These are phyloP conservation scores for Cucurbita moschata DNA, from an alignment of 306 rosid genomes.

Conservation along the genomic window DNA sequence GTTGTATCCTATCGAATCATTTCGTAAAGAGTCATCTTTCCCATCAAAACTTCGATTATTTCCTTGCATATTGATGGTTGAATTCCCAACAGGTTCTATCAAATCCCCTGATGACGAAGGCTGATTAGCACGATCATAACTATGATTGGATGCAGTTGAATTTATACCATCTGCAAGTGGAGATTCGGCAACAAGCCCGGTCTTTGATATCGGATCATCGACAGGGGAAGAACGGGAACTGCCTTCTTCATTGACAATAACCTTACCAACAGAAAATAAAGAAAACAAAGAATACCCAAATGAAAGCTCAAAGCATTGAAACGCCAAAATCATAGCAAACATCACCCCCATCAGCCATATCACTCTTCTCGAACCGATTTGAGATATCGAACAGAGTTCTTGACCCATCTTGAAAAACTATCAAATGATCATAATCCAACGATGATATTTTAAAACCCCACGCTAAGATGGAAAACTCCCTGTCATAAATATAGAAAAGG, in stretches of 20 bases:
- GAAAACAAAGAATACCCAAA: conserved; percentile 22
- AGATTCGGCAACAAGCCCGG: conserved; percentile 6
- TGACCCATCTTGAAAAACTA: conserved; percentile 39
- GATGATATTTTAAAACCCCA: no score
- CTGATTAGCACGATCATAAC: neutral
- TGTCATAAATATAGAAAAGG: no score
- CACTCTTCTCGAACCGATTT: conserved; percentile 32
- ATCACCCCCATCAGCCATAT: conserved; percentile 33
- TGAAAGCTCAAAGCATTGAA: conserved; percentile 44
- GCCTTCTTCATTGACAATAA: conserved; percentile 10
- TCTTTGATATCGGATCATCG: conserved; percentile 13
- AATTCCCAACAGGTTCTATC: conserved; percentile 17
- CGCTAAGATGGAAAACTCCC: no score
- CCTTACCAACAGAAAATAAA: conserved; percentile 22
- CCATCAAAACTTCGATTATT: conserved; percentile 6
- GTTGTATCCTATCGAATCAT: conserved; percentile 5
- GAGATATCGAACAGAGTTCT: conserved; percentile 24
- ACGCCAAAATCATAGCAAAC: conserved; percentile 33
- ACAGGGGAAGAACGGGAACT: conserved; percentile 13
- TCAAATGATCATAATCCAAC: no score
- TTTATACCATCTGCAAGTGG: conserved; percentile 18
- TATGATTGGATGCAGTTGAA: conserved; percentile 6
- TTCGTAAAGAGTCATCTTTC: no score
- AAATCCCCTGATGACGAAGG: conserved; percentile 3
- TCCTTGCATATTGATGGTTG: conserved; percentile 10